Base-by-base conservation (phyloP, 2,329 filamentous ascomycete species). In the Penicillium freii region DNA sequence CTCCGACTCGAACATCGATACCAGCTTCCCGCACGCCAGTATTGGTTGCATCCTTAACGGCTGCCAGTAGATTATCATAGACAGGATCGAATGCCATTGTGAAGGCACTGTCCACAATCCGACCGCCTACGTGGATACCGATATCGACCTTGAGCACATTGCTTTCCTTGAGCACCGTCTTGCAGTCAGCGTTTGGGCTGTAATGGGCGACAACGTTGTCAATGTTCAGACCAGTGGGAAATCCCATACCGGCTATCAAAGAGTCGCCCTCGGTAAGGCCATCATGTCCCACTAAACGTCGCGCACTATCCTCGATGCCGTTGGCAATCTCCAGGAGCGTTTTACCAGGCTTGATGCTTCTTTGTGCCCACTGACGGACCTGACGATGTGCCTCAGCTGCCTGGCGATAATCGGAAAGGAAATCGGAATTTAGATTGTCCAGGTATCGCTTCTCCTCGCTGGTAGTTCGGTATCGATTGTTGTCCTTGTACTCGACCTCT, bases 131-230 rank as follows among this genome's bases (percentile, higher is more conserved):
- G 71, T 92, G 89, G 27, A 92, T 89, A 48, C 90, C 89, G 67
- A 92, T 89, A 68, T 92, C 89, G 8, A 92, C 86, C 74, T 91
- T 92, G 82, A 92, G 83, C 38, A 95, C 89, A 70, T 95, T 90
- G 61, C 85, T 82, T 60, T 87, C 73, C 70, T 89, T 80, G 58
- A 94, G 78, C 29, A 88, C 83, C 72, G 91, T 90, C 73, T 86
- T 87, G 68, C 82, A 76, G 2, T 82, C 81, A 1, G 82, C 77
- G 62, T 84, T 84, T 9, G 82, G 82, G 1, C 81, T 84, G 65
- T 76, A 84, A 68, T 84, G 82, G 9, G 82, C 82, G 13, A 77
- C 81, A 39, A 76, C 72, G 61, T 84, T 76, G 61, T 84, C 83
- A 54, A 84, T 64, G 56, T 75, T 79, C 27, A 84, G 63, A 0